Evolutionary conservation across 202 grass and related monocot species (phyloP).

Genomic region (Dendrocalamus latiflorus): DNA sequence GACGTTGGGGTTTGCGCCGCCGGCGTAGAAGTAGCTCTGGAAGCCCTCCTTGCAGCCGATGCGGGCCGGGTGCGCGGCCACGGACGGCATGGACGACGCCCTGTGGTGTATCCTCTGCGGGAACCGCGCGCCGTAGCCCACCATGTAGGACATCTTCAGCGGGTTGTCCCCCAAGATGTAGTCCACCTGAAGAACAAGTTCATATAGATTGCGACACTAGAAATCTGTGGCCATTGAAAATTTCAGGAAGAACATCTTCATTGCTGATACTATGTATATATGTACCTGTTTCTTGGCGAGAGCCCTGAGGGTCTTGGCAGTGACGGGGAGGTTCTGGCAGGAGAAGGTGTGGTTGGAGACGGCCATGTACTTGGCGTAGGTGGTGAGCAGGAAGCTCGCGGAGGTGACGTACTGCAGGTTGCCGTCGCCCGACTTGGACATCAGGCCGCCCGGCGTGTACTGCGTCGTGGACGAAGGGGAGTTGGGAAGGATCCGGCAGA

Average conservation of each 20-base stretch:
- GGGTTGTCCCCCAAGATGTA: constrained; percentile 77
- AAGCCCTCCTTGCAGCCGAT: too few species aligned
- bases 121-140: constrained; percentile 46
- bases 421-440: constrained; percentile 54
- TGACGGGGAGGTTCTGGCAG: constrained; percentile 45
- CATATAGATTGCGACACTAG: not conserved
- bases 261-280: too few species aligned
- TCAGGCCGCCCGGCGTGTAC: constrained; percentile 69
- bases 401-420: constrained; percentile 86
- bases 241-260: too few species aligned
- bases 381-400: constrained; percentile 69
- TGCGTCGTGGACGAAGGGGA: constrained; percentile 60
- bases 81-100: too few species aligned
- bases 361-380: constrained; percentile 81
- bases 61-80: too few species aligned
- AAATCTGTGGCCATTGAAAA: not conserved
- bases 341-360: constrained; percentile 42
- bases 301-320: constrained; percentile 19
- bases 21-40: too few species aligned
- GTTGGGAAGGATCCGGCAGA: constrained; percentile 56
- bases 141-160: constrained; percentile 72
- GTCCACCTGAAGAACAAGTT: constrained; percentile 40
- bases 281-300: constrained; percentile 66
- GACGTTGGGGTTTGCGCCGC: too few species aligned
- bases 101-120: constrained; percentile 73